A percentile compares a stretch with the other conserved stretches of the same genome.
Conservation (phyloP, 2,329 filamentous ascomycete genomes). For the Lachnellula occidentalis region DNA sequence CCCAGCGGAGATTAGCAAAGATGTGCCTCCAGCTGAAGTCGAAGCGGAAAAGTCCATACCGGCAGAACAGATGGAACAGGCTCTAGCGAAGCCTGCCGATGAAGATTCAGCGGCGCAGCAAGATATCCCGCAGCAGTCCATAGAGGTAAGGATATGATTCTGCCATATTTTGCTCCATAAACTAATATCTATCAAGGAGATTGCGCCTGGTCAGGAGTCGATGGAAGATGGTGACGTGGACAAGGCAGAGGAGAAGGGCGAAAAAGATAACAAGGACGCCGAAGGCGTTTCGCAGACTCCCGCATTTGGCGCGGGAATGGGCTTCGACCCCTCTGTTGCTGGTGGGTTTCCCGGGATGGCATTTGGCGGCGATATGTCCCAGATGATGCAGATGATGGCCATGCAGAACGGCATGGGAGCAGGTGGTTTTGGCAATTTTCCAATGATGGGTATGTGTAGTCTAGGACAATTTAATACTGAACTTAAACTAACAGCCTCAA, state of each 20-base stretch:
- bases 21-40: conserved; percentile 3
- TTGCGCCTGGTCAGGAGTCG: conserved; percentile 30
- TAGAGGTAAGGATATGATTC: conserved; percentile 30
- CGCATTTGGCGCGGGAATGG: conserved; percentile 34
- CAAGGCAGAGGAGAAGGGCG: conserved; percentile 10
- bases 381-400: conserved; percentile 75
- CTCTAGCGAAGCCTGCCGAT: conserved; percentile 5
- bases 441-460: conserved; percentile 80
- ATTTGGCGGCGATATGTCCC: conserved; percentile 57
- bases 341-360: conserved; percentile 41
- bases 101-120: conserved; percentile 21
- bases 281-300: conserved; percentile 14
- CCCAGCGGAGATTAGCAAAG: not conserved
- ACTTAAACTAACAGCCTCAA: conserved; percentile 8
- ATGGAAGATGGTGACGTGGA: conserved; percentile 13
- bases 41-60: conserved; percentile 5
- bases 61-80: conserved; percentile 9
- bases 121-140: conserved; percentile 34
- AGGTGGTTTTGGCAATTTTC: conserved; percentile 51
- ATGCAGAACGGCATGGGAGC: conserved; percentile 64
- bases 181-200: conserved; percentile 27
- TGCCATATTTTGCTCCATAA: not conserved
- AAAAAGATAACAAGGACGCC: conserved; percentile 11
- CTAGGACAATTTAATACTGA: not conserved
- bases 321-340: conserved; percentile 36